Conservation (phyloP, 140 eudicot genomes). For the Bidens hawaiensis region DNA sequence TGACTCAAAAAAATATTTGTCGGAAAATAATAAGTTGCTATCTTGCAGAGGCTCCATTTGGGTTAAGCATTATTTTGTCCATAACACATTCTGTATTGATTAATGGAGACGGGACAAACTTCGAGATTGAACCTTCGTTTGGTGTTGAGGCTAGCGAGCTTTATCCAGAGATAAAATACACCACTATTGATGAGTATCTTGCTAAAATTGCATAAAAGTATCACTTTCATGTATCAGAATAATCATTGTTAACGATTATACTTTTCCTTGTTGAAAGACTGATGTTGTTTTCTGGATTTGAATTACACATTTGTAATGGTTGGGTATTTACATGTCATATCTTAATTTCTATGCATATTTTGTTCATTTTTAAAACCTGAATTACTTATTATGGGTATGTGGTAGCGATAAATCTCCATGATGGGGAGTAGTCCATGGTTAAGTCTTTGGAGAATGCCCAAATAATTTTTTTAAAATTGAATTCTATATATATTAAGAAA, state of each 20-base stretch:
- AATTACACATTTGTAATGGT: neutral
- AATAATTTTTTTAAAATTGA: too few relatives aligned
- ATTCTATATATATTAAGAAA: too few relatives aligned
- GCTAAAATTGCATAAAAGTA: conserved; percentile 14
- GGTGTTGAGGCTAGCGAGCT: conserved; percentile 44
- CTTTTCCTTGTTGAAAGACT: neutral
- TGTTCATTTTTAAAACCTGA: too few relatives aligned
- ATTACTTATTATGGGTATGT: too few relatives aligned
- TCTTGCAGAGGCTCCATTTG: conserved; percentile 40
- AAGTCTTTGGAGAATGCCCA: too few relatives aligned
- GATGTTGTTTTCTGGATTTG: neutral
- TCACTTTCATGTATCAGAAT: neutral
- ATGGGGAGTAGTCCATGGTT: too few relatives aligned
- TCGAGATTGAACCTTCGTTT: conserved; percentile 27
- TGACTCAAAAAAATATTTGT: neutral
- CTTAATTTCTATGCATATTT: too few relatives aligned
- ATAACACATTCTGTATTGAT: conserved; percentile 30
- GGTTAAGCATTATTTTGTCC: conserved; percentile 19
- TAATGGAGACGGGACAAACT: conserved; percentile 33
- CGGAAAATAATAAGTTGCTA: neutral
- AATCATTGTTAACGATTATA: neutral
- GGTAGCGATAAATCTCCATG: too few relatives aligned
- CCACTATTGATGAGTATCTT: conserved; percentile 29
- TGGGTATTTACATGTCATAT: neutral
- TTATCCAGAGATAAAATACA: conserved; percentile 31